Evolutionary conservation across 106 monocot genomes (phyloP).

Genomic region (Dendrobium nobile): DNA sequence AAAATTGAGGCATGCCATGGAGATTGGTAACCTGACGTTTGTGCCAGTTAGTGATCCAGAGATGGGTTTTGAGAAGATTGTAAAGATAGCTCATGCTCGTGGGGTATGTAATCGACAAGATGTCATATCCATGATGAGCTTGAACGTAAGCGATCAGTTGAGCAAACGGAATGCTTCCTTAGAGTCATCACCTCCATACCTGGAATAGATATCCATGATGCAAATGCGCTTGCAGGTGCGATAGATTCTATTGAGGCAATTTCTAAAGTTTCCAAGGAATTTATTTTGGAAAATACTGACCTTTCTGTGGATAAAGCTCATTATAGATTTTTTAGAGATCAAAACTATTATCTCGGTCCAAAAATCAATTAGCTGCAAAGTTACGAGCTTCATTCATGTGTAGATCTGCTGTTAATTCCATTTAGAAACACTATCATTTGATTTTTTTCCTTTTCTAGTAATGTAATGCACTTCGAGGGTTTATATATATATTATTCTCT

Average conservation of each 20-base stretch:
- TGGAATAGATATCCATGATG: conserved; percentile 70
- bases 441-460: background rate
- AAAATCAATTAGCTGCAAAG: conserved; percentile 31
- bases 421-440: background rate
- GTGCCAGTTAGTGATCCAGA: conserved; percentile 61
- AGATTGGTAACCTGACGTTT: conserved; percentile 51
- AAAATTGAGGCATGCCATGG: conserved; percentile 28
- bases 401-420: background rate
- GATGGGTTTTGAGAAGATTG: conserved; percentile 88
- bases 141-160: conserved; percentile 54
- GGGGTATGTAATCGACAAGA: conserved; percentile 59
- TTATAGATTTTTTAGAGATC: conserved; percentile 84
- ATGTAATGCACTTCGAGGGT: background rate
- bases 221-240: conserved; percentile 65
- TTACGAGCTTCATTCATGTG: background rate
- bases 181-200: conserved; percentile 57
- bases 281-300: conserved; percentile 81
- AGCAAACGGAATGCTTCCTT: conserved; percentile 43
- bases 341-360: conserved; percentile 60
- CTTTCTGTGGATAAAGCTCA: conserved; percentile 88
- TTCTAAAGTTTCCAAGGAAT: conserved; percentile 66
- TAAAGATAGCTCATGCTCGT: conserved; percentile 62
- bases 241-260: conserved; percentile 91
- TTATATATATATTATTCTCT: background rate
- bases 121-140: conserved; percentile 49